phyloP scores from a whole-genome alignment of 768 basidiomycete species.

The Amanita subjunquillea region DNA sequence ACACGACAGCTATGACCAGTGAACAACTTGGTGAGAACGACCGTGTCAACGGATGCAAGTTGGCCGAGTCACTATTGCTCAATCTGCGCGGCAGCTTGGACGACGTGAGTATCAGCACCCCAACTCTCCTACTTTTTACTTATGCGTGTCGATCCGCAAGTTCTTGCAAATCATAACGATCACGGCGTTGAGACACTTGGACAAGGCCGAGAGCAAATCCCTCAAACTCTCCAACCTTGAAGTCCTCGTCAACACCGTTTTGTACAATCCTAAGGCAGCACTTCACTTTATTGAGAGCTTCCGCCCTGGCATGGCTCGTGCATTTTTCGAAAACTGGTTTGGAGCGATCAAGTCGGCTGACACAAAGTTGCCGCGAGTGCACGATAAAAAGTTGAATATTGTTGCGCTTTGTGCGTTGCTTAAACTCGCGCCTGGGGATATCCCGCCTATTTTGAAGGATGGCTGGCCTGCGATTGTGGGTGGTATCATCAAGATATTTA shows the following conservation, averaged over 20 bases:
- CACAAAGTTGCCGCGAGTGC: constrained; percentile 65
- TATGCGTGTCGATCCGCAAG: constrained; percentile 20
- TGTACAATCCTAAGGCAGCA: constrained; percentile 75
- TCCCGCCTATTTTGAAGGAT: constrained; percentile 51
- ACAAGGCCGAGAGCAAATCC: constrained; percentile 49
- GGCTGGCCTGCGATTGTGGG: constrained; percentile 72
- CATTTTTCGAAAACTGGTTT: constrained; percentile 87
- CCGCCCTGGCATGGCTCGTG: constrained; percentile 47
- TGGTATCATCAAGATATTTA: constrained; percentile 65
- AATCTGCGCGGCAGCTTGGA: constrained; percentile 72
- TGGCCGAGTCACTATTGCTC: constrained; percentile 74
- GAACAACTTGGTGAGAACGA: constrained; percentile 76
- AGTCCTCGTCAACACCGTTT: constrained; percentile 71
- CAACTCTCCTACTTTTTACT: neutral
- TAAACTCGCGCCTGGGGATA: constrained; percentile 47
- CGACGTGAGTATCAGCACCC: constrained; percentile 40
- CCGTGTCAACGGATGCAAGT: constrained; percentile 73
- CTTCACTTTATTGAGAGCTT: constrained; percentile 64
- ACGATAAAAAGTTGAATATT: constrained; percentile 82
- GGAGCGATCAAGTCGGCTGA: constrained; percentile 47
- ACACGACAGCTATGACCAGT: constrained; percentile 60
- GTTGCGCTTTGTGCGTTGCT: constrained; percentile 68
- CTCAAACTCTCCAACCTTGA: constrained; percentile 74
- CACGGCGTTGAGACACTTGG: constrained; percentile 48
- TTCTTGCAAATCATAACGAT: constrained; percentile 54